Conservation (phyloP, 805 yeast genomes). For the Barnettozyma vustinii region DNA sequence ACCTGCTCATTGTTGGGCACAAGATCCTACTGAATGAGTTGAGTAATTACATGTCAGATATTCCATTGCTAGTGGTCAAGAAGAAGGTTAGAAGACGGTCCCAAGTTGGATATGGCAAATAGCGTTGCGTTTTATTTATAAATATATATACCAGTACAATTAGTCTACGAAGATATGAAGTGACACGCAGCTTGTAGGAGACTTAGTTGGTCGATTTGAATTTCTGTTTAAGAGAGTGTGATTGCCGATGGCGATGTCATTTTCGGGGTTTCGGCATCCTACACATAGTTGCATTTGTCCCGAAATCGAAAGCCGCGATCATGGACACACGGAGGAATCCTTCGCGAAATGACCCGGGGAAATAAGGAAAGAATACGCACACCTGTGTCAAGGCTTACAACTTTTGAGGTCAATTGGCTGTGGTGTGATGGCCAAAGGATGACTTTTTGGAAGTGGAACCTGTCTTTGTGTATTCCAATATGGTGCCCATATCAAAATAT, state of each 20-base stretch:
- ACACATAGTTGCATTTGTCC: neutral
- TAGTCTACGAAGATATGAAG: neutral
- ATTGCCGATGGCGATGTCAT: too few species aligned
- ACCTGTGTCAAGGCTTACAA: neutral
- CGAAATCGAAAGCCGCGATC: neutral
- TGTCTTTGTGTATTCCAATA: too few species aligned
- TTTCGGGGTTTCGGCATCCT: neutral
- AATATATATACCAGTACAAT: neutral
- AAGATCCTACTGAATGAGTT: constrained; percentile 11
- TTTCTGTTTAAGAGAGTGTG: too few species aligned
- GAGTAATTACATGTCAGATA: constrained; percentile 18
- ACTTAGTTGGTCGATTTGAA: too few species aligned
- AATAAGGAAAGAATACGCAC: neutral
- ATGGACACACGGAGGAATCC: neutral
- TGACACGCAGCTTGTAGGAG: too few species aligned
- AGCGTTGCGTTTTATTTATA: neutral
- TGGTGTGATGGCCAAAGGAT: neutral
- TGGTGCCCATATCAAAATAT: too few species aligned
- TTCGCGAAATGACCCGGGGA: neutral
- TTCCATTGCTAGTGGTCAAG: constrained; percentile 23
- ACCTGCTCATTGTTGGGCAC: constrained; percentile 18
- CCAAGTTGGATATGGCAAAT: neutral
- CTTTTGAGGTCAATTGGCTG: neutral
- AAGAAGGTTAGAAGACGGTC: constrained; percentile 13
- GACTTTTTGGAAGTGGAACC: too few species aligned